These are phyloP conservation scores for Torulaspora globosa DNA, from an alignment of 1,139 yeast species.

Conservation along the genomic window DNA sequence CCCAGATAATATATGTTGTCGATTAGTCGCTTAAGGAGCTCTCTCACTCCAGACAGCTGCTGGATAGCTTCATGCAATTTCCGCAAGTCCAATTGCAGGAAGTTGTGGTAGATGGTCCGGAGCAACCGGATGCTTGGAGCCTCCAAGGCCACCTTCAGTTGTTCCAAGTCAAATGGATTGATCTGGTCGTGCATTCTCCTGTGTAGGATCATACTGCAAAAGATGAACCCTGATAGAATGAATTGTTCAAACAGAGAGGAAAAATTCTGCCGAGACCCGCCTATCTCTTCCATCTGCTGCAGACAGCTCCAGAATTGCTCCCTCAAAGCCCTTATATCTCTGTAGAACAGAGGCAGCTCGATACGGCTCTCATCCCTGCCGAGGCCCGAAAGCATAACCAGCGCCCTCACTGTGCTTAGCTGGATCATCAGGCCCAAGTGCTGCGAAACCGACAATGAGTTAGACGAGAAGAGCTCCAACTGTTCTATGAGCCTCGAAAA, in stretches of 20 bases:
- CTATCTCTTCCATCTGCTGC: slow-evolving; percentile 29
- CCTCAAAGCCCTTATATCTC: slow-evolving; percentile 9
- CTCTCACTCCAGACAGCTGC: slow-evolving; percentile 12
- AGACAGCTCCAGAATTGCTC: slow-evolving; percentile 23
- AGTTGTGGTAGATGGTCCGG: slow-evolving; percentile 18
- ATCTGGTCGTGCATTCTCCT: slow-evolving; percentile 17
- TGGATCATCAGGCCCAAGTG: slow-evolving; percentile 22
- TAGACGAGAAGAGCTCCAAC: slow-evolving; percentile 11
- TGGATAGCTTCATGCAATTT: slow-evolving; percentile 16
- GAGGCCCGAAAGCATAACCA: slow-evolving; percentile 12
- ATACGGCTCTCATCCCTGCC: slow-evolving; percentile 6
- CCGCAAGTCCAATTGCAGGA: slow-evolving; percentile 17
- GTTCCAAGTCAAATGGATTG: slow-evolving; percentile 34
- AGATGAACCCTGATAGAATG: slow-evolving; percentile 27
- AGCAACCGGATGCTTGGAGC: slow-evolving; percentile 18
- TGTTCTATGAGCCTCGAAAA: slow-evolving; percentile 10
- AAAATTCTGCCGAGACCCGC: slow-evolving; percentile 16
- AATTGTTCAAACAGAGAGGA: slow-evolving; percentile 18
- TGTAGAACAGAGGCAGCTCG: slow-evolving; percentile 6
- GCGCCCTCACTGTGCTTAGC: slow-evolving; percentile 19
- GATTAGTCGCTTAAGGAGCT: slow-evolving; percentile 16
- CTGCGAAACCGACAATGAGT: slow-evolving; percentile 22
- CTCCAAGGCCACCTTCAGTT: slow-evolving; percentile 23
- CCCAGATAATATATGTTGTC: slow-evolving; percentile 20
- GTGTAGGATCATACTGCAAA: slow-evolving; percentile 24